Conservation (phyloP, 257 asterid genomes). For the Nemophila menziesii region DNA sequence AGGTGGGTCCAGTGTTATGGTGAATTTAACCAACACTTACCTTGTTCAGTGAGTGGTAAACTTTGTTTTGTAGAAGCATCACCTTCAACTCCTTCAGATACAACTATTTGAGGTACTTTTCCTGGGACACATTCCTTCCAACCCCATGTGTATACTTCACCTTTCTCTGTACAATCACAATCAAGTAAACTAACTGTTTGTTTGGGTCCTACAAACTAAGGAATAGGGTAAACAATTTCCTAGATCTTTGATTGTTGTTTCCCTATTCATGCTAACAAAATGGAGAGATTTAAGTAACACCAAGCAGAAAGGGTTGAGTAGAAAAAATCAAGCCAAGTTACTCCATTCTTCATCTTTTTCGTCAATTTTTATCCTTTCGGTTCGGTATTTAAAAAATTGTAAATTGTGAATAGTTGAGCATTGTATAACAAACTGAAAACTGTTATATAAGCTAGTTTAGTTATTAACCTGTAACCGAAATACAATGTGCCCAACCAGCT, state of each 20-base stretch:
- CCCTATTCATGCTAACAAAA: too few species aligned
- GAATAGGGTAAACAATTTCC: too few species aligned
- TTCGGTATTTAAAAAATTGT: not conserved
- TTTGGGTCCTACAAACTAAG: not conserved
- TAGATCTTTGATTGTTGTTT: too few species aligned
- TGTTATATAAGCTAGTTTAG: not conserved
- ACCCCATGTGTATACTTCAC: conserved; percentile 66
- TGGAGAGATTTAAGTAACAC: too few species aligned
- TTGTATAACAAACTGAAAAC: not conserved
- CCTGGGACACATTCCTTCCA: conserved; percentile 84
- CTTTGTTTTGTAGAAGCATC: conserved; percentile 27
- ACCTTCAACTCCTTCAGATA: conserved; percentile 25
- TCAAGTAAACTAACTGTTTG: conserved; percentile 1
- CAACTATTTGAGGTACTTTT: conserved; percentile 24
- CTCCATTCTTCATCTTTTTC: not conserved
- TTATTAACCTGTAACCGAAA: conserved; percentile 63
- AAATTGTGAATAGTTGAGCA: not conserved
- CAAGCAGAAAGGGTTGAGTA: too few species aligned
- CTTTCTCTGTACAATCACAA: conserved; percentile 26
- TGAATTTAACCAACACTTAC: conserved; percentile 19
- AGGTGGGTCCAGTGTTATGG: conserved; percentile 25
- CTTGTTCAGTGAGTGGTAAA: conserved; percentile 33
- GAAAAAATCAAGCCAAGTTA: not conserved
- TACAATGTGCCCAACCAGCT: conserved; percentile 83
- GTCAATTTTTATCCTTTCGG: not conserved